These are phyloP conservation scores for Naegleria lovaniensis DNA, from an alignment of 208 protist genomes.

Conservation along the genomic window DNA sequence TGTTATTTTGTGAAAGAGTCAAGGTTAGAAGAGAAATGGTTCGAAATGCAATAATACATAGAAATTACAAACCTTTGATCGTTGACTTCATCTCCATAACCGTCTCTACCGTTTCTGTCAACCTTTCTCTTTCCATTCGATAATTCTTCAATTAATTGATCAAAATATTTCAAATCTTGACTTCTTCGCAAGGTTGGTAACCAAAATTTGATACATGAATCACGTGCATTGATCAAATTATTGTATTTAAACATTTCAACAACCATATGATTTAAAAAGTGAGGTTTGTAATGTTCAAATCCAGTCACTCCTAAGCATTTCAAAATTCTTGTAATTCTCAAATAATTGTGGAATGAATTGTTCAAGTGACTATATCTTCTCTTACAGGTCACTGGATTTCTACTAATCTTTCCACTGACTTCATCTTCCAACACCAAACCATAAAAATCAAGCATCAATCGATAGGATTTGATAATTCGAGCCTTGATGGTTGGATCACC, in stretches of 20 bases:
- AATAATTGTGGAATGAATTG: conserved; percentile 52
- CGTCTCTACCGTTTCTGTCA: neutral
- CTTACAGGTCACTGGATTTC: conserved; percentile 23
- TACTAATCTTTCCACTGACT: conserved; percentile 23
- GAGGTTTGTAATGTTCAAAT: conserved; percentile 57
- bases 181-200: neutral
- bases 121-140: neutral
- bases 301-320: conserved; percentile 60
- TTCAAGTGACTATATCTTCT: conserved; percentile 50
- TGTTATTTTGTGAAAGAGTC: too few relatives aligned
- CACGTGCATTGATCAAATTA: neutral
- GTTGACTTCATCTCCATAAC: neutral
- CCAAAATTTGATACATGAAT: neutral
- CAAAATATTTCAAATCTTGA: conserved; percentile 16
- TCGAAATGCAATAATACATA: too few relatives aligned
- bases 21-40: too few relatives aligned
- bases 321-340: conserved; percentile 63
- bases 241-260: conserved; percentile 47
- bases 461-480: conserved; percentile 48
- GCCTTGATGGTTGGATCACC: conserved; percentile 47
- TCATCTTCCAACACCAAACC: conserved; percentile 49
- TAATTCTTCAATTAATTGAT: neutral
- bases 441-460: conserved; percentile 69
- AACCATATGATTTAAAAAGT: conserved; percentile 51
- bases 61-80: too few relatives aligned